Evolutionary conservation across 495 filamentous ascomycete genomes (phyloP), one percentile per base, ranked within the genome.

Genomic region (Haplographium delicatum): DNA sequence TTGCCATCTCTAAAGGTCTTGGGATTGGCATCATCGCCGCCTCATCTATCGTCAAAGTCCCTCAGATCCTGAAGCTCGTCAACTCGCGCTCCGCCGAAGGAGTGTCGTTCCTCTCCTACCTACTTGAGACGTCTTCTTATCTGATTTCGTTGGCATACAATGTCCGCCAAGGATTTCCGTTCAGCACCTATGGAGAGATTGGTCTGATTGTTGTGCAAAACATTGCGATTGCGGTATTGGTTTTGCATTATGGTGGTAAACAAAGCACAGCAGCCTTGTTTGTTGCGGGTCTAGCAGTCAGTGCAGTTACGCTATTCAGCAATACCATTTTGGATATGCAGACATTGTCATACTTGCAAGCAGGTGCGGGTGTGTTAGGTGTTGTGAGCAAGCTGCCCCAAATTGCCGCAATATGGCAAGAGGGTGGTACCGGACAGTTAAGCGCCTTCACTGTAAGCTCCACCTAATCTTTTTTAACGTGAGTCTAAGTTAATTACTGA

Each of bases 101-200:
- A 58, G 76, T 97, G 50, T 88, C 82, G 49, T 95, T 96, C 74
- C 78, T 93, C 31, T 83, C 85, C 24, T 96, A 95, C 69, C 76
- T 88, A 33, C 87, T 98, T 65, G 93, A 98, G 68, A 95, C 89
- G 8, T 74, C 81, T 52, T 78, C 80, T 57, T 86, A 89, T 67
- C 74, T 96, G 44, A 91, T 93, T 69, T 84, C 81, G 2, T 77
- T 97, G 34, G 86, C 84, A 24, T 98, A 98, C 71, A 93, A 93
- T 65, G 73, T 86, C 47, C 84, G 94, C 62, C 85, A 89, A 59
- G 83, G 84, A 5, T 95, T 94, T 62, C 91, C 94, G 13, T 93
- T 97, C 68, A 91, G 85, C 74, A 97, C 93, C 15, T 98, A 85
- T 61, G 93, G 93, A 62, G 93, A 98, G 76, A 88, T 88, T 33